Evolutionary conservation across 2,329 filamentous ascomycete species (phyloP).

Genomic region (Fusarium abutilonis): DNA sequence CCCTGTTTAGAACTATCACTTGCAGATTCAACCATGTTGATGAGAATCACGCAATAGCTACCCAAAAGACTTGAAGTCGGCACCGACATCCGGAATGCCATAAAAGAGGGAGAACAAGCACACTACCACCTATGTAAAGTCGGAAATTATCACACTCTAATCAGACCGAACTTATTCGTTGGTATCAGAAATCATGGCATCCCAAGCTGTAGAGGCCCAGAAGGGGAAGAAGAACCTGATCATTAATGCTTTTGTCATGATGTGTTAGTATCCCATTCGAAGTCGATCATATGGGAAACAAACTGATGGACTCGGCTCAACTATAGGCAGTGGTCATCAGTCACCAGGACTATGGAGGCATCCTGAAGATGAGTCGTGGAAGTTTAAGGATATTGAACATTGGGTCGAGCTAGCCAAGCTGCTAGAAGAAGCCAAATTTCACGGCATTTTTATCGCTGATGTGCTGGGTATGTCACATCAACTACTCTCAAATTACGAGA

Average conservation of each 20-base stretch:
- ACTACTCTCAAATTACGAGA: fast-evolving
- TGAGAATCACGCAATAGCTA: slow-evolving; percentile 37
- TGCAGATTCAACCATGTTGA: slow-evolving; percentile 29
- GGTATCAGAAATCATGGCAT: slow-evolving; percentile 25
- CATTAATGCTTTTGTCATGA: slow-evolving; percentile 57
- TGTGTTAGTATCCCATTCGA: slow-evolving; percentile 45
- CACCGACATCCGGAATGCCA: slow-evolving; percentile 13
- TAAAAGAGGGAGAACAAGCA: slow-evolving; percentile 21
- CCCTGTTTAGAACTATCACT: slow-evolving; percentile 3
- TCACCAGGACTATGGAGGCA: slow-evolving; percentile 66
- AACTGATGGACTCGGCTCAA: slow-evolving; percentile 17
- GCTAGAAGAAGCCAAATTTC: slow-evolving; percentile 70
- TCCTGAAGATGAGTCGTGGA: slow-evolving; percentile 69
- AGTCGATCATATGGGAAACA: background rate
- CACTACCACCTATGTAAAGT: background rate
- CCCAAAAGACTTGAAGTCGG: background rate
- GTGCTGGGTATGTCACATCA: slow-evolving; percentile 59
- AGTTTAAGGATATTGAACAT: slow-evolving; percentile 68
- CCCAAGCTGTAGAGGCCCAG: slow-evolving; percentile 14
- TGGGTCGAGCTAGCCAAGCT: slow-evolving; percentile 70
- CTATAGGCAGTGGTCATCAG: slow-evolving; percentile 56
- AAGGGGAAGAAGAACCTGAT: slow-evolving; percentile 53
- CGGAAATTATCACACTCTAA: background rate
- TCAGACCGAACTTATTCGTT: background rate
- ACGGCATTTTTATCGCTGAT: slow-evolving; percentile 74